These are phyloP conservation scores for Phalaenopsis equestris DNA, from an alignment of 106 monocot species.

Conservation along the genomic window DNA sequence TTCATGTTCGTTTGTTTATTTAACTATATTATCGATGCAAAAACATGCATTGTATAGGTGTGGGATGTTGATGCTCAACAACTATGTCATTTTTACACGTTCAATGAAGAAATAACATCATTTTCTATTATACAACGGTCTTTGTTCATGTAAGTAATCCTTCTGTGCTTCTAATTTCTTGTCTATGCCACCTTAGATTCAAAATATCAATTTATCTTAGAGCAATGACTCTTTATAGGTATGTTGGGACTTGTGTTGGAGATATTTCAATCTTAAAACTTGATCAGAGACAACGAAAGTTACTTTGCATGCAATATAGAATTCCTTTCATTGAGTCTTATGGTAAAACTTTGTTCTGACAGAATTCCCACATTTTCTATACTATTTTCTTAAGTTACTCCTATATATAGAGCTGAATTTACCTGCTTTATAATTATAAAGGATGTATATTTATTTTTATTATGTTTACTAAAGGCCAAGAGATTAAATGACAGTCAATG, in stretches of 20 bases:
- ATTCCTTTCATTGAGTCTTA: conserved; percentile 9
- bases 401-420: neutral
- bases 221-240: neutral
- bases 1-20: neutral
- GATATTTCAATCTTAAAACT: conserved; percentile 11
- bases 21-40: neutral
- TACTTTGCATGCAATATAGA: conserved; percentile 10
- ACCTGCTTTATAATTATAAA: neutral
- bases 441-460: neutral
- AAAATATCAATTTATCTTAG: neutral
- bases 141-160: conserved; percentile 40
- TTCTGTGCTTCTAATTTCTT: neutral
- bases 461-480: neutral
- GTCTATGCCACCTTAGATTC: neutral
- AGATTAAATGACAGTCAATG: neutral
- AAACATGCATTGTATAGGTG: conserved; percentile 26
- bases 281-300: conserved; percentile 2
- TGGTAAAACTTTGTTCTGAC: neutral
- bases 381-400: neutral
- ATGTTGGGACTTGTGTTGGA: conserved; percentile 5
- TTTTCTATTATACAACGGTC: conserved; percentile 43
- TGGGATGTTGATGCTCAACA: conserved; percentile 50
- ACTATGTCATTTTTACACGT: conserved; percentile 33
- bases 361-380: neutral
- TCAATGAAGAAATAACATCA: conserved; percentile 51